Evolutionary conservation across 495 filamentous ascomycete genomes (phyloP).

Genomic region (Annulohypoxylon moriforme): DNA sequence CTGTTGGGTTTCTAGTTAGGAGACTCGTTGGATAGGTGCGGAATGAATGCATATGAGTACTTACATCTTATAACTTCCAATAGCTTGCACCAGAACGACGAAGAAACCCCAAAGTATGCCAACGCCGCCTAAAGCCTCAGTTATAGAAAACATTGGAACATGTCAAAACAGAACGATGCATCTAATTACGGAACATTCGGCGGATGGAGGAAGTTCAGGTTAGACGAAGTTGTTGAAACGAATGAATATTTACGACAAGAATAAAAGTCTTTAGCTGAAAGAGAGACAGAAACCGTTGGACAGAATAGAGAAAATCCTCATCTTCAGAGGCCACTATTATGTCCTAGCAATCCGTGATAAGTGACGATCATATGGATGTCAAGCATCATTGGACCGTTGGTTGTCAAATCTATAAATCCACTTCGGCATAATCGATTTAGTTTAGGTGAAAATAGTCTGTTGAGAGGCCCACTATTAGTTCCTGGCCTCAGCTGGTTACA

Average conservation of each 20-base stretch:
- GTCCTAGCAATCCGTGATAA: constrained; percentile 44
- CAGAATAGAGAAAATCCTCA: constrained; percentile 46
- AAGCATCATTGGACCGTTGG: background rate
- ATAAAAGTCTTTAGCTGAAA: constrained; percentile 13
- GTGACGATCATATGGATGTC: constrained; percentile 29
- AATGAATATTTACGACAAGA: background rate
- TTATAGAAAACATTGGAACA: constrained; percentile 52
- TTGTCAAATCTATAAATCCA: background rate
- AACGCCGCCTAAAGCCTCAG: constrained; percentile 57
- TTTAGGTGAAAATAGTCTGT: background rate
- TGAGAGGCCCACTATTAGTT: constrained; percentile 9
- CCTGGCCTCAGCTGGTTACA: too few relatives aligned
- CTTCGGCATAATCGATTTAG: constrained; percentile 4
- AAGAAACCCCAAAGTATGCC: constrained; percentile 62
- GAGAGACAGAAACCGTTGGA: constrained; percentile 15
- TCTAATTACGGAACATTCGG: constrained; percentile 2
- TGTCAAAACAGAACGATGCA: constrained; percentile 23
- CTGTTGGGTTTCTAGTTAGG: constrained; percentile 46
- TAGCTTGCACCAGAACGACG: constrained; percentile 60
- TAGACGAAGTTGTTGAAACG: background rate
- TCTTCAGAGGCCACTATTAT: constrained; percentile 32
- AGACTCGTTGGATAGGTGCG: background rate
- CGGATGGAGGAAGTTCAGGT: background rate
- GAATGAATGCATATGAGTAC: constrained; percentile 17
- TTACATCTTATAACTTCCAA: constrained; percentile 66